A percentile compares a stretch with the other conserved stretches of the same genome.
These are phyloP conservation scores for Byssothecium circinans DNA, from an alignment of 2,329 filamentous ascomycete species.

Conservation along the genomic window DNA sequence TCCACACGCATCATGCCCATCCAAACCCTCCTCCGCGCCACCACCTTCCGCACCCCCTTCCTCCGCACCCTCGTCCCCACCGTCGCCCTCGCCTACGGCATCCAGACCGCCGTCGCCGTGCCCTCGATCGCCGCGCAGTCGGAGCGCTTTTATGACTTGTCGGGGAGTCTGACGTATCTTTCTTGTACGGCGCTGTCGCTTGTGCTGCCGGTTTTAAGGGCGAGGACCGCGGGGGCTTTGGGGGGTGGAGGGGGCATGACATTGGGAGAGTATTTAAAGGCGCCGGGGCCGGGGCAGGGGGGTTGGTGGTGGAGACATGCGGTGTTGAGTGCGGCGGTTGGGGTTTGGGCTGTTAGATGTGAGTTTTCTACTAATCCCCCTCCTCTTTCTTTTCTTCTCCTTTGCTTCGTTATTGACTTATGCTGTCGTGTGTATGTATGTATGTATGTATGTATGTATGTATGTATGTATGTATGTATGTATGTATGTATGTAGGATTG, in stretches of 20 bases:
- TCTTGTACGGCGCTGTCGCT: conserved; percentile 65
- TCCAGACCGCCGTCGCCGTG: conserved; percentile 64
- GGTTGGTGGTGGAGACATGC: conserved; percentile 64
- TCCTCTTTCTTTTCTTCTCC: too few relatives aligned
- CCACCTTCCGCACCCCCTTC: conserved; percentile 64
- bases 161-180: conserved; percentile 67
- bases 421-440: too few relatives aligned
- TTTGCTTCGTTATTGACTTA: not conserved
- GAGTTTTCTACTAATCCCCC: conserved; percentile 20
- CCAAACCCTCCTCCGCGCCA: conserved; percentile 58
- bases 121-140: conserved; percentile 63
- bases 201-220: conserved; percentile 62
- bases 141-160: conserved; percentile 70
- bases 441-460: too few relatives aligned
- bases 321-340: conserved; percentile 57
- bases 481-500: too few relatives aligned
- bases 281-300: conserved; percentile 27
- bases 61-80: conserved; percentile 64
- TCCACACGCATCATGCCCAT: conserved; percentile 35
- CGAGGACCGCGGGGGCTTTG: conserved; percentile 52
- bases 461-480: too few relatives aligned
- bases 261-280: conserved; percentile 29
- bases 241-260: too few relatives aligned
- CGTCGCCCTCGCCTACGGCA: conserved; percentile 62
- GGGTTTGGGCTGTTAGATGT: conserved; percentile 65